Conservation (phyloP, 352 stramenopile genomes). For the Phytophthora quininea region DNA sequence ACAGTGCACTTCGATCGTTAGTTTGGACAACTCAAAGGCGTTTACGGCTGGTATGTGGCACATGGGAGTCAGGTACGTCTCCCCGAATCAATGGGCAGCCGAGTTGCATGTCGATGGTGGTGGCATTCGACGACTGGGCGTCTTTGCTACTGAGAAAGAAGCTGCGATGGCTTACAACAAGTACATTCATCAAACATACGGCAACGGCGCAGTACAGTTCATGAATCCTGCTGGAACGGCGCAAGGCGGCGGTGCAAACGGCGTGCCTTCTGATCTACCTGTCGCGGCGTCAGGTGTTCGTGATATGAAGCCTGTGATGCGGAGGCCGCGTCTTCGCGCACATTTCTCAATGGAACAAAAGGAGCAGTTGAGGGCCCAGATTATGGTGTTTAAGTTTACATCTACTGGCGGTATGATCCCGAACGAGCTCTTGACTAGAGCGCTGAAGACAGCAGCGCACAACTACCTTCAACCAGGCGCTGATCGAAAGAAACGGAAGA, state of each 20-base stretch:
- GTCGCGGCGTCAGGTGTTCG: conserved; percentile 56
- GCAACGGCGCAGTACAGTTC: conserved; percentile 76
- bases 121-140: conserved; percentile 77
- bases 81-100: conserved; percentile 75
- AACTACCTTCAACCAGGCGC: conserved; percentile 60
- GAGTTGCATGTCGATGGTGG: conserved; percentile 85
- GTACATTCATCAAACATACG: conserved; percentile 88
- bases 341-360: conserved; percentile 86
- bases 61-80: conserved; percentile 82
- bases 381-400: conserved; percentile 93
- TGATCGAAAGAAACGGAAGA: conserved; percentile 82
- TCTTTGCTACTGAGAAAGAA: conserved; percentile 74
- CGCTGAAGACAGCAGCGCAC: conserved; percentile 68
- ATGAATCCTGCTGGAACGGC: conserved; percentile 81
- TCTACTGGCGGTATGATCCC: conserved; percentile 80
- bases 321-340: conserved; percentile 53
- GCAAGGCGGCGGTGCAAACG: conserved; percentile 11
- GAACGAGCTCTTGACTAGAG: conserved; percentile 73
- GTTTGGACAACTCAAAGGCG: conserved; percentile 76
- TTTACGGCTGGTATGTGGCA: conserved; percentile 86
- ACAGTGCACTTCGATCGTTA: conserved; percentile 60
- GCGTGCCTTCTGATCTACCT: conserved; percentile 38
- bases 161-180: conserved; percentile 86
- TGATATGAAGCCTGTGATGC: conserved; percentile 58
- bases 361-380: conserved; percentile 87